phyloP scores from a whole-genome alignment of 768 basidiomycete species.

The Macrocybe gigantea region DNA sequence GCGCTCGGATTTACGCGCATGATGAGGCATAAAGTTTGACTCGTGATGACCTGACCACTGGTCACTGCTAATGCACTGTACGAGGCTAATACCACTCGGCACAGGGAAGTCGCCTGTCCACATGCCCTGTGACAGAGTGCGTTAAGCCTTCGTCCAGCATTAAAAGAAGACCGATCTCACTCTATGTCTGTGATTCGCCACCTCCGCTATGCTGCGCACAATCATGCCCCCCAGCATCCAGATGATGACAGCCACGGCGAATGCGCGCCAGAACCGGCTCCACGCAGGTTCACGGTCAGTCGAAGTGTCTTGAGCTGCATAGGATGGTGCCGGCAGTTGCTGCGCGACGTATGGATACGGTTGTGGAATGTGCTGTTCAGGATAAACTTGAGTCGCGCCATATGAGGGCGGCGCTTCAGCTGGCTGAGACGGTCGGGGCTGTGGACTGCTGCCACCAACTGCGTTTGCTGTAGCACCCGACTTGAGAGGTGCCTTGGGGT shows the following conservation, averaged over 20 bases:
- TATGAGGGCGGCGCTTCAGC: constrained; percentile 7
- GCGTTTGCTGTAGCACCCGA: neutral
- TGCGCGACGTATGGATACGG: constrained; percentile 5
- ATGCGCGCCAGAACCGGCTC: constrained; percentile 17
- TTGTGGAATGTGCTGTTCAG: neutral
- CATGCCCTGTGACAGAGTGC: constrained; percentile 1
- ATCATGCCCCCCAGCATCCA: constrained; percentile 15
- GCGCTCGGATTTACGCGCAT: neutral
- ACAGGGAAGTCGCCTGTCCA: constrained; percentile 11
- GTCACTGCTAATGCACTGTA: constrained; percentile 2
- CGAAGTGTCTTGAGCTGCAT: neutral
- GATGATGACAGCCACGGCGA: constrained; percentile 12
- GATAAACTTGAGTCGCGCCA: constrained; percentile 1
- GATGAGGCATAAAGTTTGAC: neutral
- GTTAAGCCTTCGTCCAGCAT: neutral
- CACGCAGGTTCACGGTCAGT: constrained; percentile 3
- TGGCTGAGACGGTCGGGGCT: neutral
- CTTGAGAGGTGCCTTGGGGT: constrained; percentile 6
- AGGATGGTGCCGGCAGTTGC: neutral
- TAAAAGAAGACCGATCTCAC: neutral
- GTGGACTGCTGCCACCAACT: neutral
- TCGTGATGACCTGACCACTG: constrained; percentile 6
- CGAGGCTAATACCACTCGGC: constrained; percentile 9
- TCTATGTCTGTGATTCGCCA: constrained; percentile 6
- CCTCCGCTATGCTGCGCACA: constrained; percentile 10